These are phyloP conservation scores for Brassica hybrid DNA, from an alignment of 441 rosid genomes.

Conservation along the genomic window DNA sequence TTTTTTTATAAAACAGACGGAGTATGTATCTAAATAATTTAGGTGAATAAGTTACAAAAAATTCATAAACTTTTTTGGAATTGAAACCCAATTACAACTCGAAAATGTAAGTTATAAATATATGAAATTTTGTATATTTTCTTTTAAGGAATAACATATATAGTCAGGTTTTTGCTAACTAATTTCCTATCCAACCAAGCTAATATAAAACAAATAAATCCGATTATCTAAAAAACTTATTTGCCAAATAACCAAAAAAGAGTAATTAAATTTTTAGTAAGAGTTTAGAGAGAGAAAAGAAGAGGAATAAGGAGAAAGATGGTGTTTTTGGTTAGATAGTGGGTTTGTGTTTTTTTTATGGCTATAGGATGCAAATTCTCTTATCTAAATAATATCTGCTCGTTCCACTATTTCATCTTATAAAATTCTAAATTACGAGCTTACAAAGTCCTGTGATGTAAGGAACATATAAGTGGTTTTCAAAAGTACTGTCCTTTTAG, in stretches of 20 bases:
- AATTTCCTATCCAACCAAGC: neutral
- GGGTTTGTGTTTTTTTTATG: too few relatives aligned
- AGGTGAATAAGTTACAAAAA: neutral
- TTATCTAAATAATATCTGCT: neutral
- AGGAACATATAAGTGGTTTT: neutral
- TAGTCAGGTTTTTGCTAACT: neutral
- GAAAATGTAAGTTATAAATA: neutral
- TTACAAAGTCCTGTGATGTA: conserved; percentile 8
- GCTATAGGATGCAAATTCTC: too few relatives aligned
- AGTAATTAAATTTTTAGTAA: too few relatives aligned
- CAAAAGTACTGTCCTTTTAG: conserved; percentile 22
- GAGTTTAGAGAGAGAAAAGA: too few relatives aligned
- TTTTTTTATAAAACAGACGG: too few relatives aligned
- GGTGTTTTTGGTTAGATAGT: too few relatives aligned
- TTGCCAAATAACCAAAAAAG: too few relatives aligned
- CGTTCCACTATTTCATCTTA: conserved; percentile 1
- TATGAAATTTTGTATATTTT: neutral
- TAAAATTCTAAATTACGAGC: neutral
- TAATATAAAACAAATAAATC: neutral
- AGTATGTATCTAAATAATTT: neutral
- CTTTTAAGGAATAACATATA: neutral
- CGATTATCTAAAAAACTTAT: too few relatives aligned
- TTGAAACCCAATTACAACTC: neutral
- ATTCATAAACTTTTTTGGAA: neutral
- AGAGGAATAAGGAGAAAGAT: too few relatives aligned